Conservation (phyloP, 2,329 filamentous ascomycete genomes). For the Aspergillus sp. region DNA sequence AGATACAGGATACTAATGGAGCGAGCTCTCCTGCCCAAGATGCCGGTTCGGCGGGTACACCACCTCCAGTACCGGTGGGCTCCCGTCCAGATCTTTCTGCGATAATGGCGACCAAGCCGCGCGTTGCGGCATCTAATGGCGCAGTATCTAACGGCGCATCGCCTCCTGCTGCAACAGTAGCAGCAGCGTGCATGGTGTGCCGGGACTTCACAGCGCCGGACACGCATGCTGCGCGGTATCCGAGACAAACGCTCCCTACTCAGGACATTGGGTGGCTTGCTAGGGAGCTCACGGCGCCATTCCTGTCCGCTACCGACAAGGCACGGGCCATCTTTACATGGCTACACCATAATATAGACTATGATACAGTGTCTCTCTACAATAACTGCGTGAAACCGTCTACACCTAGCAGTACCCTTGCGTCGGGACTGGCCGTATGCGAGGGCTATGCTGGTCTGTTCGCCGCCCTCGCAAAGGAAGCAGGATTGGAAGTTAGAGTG, state of each 20-base stretch:
- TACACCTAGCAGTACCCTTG: conserved; percentile 71
- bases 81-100: conserved; percentile 60
- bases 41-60: conserved; percentile 30
- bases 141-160: conserved; percentile 4
- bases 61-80: conserved; percentile 53
- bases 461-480: conserved; percentile 71
- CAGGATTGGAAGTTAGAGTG: conserved; percentile 75
- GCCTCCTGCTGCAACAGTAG: conserved; percentile 11
- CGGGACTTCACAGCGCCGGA: conserved; percentile 86
- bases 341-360: conserved; percentile 90
- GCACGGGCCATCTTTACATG: conserved; percentile 91
- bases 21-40: conserved; percentile 13
- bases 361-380: conserved; percentile 80
- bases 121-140: conserved; percentile 22
- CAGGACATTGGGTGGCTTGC: conserved; percentile 71
- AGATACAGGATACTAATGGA: conserved; percentile 11
- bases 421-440: conserved; percentile 80
- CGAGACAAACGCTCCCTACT: conserved; percentile 69
- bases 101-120: conserved; percentile 55
- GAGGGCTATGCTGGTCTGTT: conserved; percentile 87
- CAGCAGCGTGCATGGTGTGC: conserved; percentile 69
- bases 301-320: conserved; percentile 82
- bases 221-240: conserved; percentile 72
- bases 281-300: conserved; percentile 72
- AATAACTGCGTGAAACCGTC: conserved; percentile 64